phyloP scores from a whole-genome alignment of 371 early-diverging fungal species.

The Umbelopsis sp. region DNA sequence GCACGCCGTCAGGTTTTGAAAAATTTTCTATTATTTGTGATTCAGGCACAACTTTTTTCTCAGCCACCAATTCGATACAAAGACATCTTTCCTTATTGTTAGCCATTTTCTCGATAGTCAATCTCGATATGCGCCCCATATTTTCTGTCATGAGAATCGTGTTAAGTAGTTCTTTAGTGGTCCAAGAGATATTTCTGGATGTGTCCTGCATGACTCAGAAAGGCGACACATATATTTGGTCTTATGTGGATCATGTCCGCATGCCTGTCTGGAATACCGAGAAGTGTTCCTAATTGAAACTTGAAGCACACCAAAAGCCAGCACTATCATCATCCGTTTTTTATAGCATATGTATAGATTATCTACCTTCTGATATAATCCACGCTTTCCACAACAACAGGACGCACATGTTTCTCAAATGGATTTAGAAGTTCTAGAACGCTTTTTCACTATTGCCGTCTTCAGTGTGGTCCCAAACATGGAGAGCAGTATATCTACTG shows the following conservation, averaged over 20 bases:
- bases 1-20: too few species aligned
- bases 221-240: slow-evolving; percentile 5
- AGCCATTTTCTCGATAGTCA: too few species aligned
- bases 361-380: background rate
- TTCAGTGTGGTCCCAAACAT: background rate
- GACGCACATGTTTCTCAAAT: background rate
- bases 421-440: background rate
- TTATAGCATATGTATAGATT: background rate
- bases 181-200: background rate
- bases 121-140: too few species aligned
- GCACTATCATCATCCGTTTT: background rate
- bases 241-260: background rate
- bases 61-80: too few species aligned
- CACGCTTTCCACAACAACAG: background rate
- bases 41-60: too few species aligned
- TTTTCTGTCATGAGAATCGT: background rate
- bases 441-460: background rate
- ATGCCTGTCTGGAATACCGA: background rate
- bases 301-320: slow-evolving; percentile 4
- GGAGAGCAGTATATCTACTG: background rate
- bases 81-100: too few species aligned
- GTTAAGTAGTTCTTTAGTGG: background rate
- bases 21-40: too few species aligned
- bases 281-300: background rate
- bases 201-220: background rate